Base-by-base conservation (phyloP, 2,329 filamentous ascomycete genomes). In the Orbilia quercus region DNA sequence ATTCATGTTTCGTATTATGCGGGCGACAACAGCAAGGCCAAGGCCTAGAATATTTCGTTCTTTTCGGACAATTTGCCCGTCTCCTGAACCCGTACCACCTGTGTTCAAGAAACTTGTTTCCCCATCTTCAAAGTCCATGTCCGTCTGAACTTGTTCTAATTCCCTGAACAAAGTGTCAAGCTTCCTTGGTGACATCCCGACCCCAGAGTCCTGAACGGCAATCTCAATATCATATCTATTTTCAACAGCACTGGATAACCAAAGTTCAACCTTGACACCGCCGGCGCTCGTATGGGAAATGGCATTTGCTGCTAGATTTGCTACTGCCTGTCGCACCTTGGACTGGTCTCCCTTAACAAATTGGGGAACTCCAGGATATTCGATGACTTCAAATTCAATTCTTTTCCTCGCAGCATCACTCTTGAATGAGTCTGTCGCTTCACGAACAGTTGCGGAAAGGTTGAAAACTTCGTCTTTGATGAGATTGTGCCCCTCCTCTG, bases 1-100 rank as follows among this genome's bases (percentile, higher is more conserved):
- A 69, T 94, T 89, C 91, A 96, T 95, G 78, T 92, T 96, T n/a
- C 89, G 87, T 31, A 96, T 85, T 36, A 92, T 91, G 38, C 92
- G 87, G 14, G 91, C 90, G n/a, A 96, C 92, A 11, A 96, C 84
- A 0, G 92, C 92, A n/a, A 96, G 84, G 0, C 92, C 93, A 7
- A 96, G 84, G 0, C 93, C 93, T 0, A 96, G 81, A 0, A 88
- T 88, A 7, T 82, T 81, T 58, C 82, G 82, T 6, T 81, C 78
- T 16, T 54, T 69, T n/a, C 67, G 48, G 11, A 22, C 9, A 1
- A 74, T 58, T 12, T 76, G 76, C 2, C 77, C 74, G 7, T 79
- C 76, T 2, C 77, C 75, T 7, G 69, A 62, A 2, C 23, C 23
- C 5, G 47, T 20, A 18, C 25, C 22, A 11, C 20, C 20, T 6